A percentile compares a stretch with the other conserved stretches of the same genome.
phyloP scores from a whole-genome alignment of 225 moss, liverwort and hornwort genomes.

The Climacium dendroides region DNA sequence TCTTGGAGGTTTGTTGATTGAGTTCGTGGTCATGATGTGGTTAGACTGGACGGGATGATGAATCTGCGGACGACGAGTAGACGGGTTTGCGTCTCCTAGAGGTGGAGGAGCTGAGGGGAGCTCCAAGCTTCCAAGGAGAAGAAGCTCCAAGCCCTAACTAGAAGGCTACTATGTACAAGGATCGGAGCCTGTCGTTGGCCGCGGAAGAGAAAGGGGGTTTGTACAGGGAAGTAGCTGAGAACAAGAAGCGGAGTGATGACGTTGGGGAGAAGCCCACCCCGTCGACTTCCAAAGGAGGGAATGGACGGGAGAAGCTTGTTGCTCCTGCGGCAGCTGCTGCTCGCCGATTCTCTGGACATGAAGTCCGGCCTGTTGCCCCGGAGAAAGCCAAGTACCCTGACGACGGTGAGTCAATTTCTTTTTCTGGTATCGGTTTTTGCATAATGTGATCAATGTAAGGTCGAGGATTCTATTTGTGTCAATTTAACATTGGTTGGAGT shows the following conservation, averaged over 20 bases:
- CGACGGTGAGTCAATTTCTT: slow-evolving; percentile 27
- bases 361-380: slow-evolving; percentile 22
- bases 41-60: not conserved
- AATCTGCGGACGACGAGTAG: not conserved
- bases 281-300: slow-evolving; percentile 67
- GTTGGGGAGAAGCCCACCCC: slow-evolving; percentile 55
- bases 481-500: not conserved
- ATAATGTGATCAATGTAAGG: not conserved
- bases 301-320: slow-evolving; percentile 53
- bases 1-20: not conserved
- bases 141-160: not conserved
- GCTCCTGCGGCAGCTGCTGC: slow-evolving; percentile 30
- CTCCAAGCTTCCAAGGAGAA: not conserved
- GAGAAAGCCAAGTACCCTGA: slow-evolving; percentile 70
- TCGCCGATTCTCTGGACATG: slow-evolving; percentile 16
- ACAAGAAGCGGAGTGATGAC: slow-evolving; percentile 58
- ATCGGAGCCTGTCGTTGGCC: not conserved
- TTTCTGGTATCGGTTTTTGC: not conserved
- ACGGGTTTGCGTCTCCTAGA: not conserved
- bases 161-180: slow-evolving; percentile 5
- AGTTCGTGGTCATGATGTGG: not conserved
- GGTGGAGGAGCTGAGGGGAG: not conserved
- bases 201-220: slow-evolving; percentile 32
- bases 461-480: not conserved
- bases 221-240: slow-evolving; percentile 34